Percentiles rank a stretch among this genome's conserved stretches.
Evolutionary conservation across 352 stramenopile genomes (phyloP).

Genomic region (Halophytophthora polymorphica): DNA sequence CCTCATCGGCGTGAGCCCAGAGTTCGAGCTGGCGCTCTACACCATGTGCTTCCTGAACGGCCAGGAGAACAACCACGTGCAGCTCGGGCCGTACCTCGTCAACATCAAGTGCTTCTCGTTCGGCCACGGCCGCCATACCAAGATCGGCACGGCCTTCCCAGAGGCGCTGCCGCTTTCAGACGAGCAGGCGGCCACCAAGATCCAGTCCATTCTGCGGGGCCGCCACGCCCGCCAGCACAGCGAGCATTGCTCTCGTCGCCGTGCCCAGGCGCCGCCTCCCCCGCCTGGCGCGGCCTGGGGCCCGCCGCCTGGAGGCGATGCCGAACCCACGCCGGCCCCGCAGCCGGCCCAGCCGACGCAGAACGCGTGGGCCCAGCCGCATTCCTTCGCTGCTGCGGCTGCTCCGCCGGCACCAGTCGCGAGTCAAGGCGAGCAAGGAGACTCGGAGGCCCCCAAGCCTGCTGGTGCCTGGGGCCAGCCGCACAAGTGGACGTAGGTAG

Average conservation of each 20-base stretch:
- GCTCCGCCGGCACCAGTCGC: conserved; percentile 6
- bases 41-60: conserved; percentile 94
- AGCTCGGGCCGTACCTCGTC: conserved; percentile 79
- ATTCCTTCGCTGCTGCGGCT: conserved; percentile 1
- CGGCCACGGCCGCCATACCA: conserved; percentile 60
- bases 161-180: conserved; percentile 71
- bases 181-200: conserved; percentile 69
- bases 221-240: conserved; percentile 31
- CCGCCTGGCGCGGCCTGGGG: conserved; percentile 35
- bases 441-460: conserved; percentile 8
- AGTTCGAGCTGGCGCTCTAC: conserved; percentile 97
- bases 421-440: neutral
- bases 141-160: conserved; percentile 81
- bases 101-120: conserved; percentile 91
- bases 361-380: conserved; percentile 36
- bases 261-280: conserved; percentile 28
- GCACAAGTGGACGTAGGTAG: conserved; percentile 54
- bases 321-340: conserved; percentile 7
- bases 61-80: conserved; percentile 83
- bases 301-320: conserved; percentile 30
- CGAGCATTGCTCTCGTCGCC: conserved; percentile 21
- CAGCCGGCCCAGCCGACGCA: conserved; percentile 14
- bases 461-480: conserved; percentile 57
- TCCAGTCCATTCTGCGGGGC: conserved; percentile 66
- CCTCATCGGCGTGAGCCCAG: conserved; percentile 92